These are phyloP conservation scores for Pulveroboletus sp. DNA, from an alignment of 768 basidiomycete species.

Conservation along the genomic window DNA sequence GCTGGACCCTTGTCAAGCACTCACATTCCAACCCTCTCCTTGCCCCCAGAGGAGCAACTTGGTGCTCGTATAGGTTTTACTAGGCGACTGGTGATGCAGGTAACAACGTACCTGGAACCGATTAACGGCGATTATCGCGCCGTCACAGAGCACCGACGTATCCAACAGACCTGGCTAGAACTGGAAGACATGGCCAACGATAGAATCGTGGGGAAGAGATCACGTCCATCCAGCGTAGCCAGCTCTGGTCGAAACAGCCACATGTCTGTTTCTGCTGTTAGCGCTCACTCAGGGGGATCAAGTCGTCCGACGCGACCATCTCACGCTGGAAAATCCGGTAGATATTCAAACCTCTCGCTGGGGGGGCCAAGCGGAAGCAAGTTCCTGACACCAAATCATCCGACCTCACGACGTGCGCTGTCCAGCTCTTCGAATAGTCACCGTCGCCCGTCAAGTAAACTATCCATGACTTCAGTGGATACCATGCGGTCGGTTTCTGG, in stretches of 20 bases:
- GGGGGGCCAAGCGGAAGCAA: conserved; percentile 36
- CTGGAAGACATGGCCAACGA: conserved; percentile 79
- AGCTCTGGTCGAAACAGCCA: conserved; percentile 63
- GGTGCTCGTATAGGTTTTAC: conserved; percentile 63
- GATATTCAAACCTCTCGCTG: conserved; percentile 31
- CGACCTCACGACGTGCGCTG: conserved; percentile 44
- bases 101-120: conserved; percentile 39
- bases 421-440: conserved; percentile 45
- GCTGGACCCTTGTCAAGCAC: conserved; percentile 48
- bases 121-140: conserved; percentile 61
- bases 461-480: conserved; percentile 42
- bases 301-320: conserved; percentile 11
- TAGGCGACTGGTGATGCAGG: conserved; percentile 42
- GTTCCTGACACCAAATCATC: conserved; percentile 43
- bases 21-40: conserved; percentile 38
- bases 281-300: conserved; percentile 21
- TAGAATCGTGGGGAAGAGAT: conserved; percentile 53
- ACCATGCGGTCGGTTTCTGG: conserved; percentile 70
- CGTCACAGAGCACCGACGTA: conserved; percentile 54
- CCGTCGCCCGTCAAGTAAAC: conserved; percentile 53
- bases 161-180: conserved; percentile 78
- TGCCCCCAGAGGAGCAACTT: conserved; percentile 66
- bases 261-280: conserved; percentile 44
- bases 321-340: conserved; percentile 25
- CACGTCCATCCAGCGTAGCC: conserved; percentile 60